Base-by-base conservation (phyloP, 768 basidiomycete species). In the Serendipita indica region DNA sequence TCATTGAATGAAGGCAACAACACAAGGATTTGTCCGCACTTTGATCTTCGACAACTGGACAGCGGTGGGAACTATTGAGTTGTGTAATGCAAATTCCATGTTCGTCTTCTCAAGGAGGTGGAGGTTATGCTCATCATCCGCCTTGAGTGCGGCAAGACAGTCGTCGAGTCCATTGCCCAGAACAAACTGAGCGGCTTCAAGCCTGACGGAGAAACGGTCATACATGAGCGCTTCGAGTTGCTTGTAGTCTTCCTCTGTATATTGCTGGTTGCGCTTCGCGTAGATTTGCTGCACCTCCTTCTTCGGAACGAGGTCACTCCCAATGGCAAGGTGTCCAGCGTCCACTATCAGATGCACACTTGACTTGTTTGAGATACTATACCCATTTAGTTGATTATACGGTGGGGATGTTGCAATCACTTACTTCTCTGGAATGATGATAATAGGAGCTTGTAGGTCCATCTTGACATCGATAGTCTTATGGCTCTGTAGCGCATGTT, bases 381-480 rank as follows among this genome's bases (percentile, higher is more conserved):
- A 60, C 58, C 61, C 22, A 33, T 61, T 39, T 59, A 37, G 57
- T 39, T 22, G n/a, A 22, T n/a, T 58, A 61, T 39, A 64, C 33
- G 5, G 4, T 52, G 4, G 18, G 43, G 22, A 32, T 3, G n/a
- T 18, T 34, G 33, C 39, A 20, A 14, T 10, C 16, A 68, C 74
- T 58, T 67, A 92, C 90, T 89, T 83, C 72, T 98, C 94, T 1
- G 96, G 96, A 57, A 98, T 79, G 65, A 99, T 90, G 67, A 99
- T 96, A 64, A 99, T 81, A 3, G 96, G 96, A 0, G 96, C 91
- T 65, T 94, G 89, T 76, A 99, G 78, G 66, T 99, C 93, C 72
- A 99, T 80, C 63, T 89, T 87, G n/a, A 99, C 75, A 68, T 98
- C 93, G 41, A 98, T 75, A 1, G 96, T 98, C 75, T 91, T 94